Percentiles rank a stretch among this genome's conserved stretches.
Evolutionary conservation across 768 basidiomycete genomes (phyloP).

Genomic region (Xanthoconium stramineum): DNA sequence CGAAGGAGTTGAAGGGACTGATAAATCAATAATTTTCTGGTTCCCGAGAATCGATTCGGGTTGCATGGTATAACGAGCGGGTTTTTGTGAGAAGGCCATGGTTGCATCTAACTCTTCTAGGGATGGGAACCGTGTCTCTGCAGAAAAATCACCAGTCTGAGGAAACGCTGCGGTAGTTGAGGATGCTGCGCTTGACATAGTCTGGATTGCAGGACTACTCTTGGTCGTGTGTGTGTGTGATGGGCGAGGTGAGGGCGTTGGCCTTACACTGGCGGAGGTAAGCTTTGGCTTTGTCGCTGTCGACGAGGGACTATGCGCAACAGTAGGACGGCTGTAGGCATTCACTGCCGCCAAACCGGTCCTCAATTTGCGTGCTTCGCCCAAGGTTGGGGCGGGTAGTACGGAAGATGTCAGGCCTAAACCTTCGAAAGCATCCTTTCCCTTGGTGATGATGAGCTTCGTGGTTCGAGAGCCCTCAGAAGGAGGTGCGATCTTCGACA

Average conservation of each 20-base stretch:
- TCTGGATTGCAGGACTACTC: slow-evolving; percentile 14
- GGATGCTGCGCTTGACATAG: slow-evolving; percentile 36
- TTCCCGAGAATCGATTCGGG: slow-evolving; percentile 11
- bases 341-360: slow-evolving; percentile 62
- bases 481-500: slow-evolving; percentile 26
- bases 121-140: slow-evolving; percentile 81
- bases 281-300: slow-evolving; percentile 18
- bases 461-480: slow-evolving; percentile 31
- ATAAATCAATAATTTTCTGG: slow-evolving; percentile 21
- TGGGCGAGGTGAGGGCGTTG: slow-evolving; percentile 31
- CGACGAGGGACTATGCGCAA: slow-evolving; percentile 14
- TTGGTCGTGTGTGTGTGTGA: slow-evolving; percentile 12
- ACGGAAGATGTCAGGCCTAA: slow-evolving; percentile 50
- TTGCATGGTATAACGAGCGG: slow-evolving; percentile 15
- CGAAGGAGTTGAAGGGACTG: slow-evolving; percentile 22
- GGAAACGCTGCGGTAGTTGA: slow-evolving; percentile 32
- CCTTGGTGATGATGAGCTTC: slow-evolving; percentile 33
- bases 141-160: slow-evolving; percentile 42
- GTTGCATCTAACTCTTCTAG: slow-evolving; percentile 77
- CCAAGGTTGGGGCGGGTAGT: slow-evolving; percentile 62
- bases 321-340: slow-evolving; percentile 30
- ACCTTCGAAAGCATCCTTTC: slow-evolving; percentile 79
- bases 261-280: slow-evolving; percentile 16
- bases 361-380: slow-evolving; percentile 68
- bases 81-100: slow-evolving; percentile 34